Base-by-base conservation (phyloP, 176 grass and related monocot species). In the Hordeum vulgare region DNA sequence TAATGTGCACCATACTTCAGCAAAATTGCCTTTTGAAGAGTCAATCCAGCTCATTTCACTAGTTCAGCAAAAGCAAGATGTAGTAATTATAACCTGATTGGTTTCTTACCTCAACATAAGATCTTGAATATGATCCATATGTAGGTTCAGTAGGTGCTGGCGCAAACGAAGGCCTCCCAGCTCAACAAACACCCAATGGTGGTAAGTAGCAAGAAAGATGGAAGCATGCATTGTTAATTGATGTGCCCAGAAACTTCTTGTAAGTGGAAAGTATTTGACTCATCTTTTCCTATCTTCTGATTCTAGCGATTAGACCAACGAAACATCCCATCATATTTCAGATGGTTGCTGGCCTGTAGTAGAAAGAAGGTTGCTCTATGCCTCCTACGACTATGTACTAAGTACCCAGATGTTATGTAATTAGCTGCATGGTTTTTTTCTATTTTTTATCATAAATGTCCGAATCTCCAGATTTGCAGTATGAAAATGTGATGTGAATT, bases 361-460 rank as follows among this genome's bases (percentile, higher is more conserved):
- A 93, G 96, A 91, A 98, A 98, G 86, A 98, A 98, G 84, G 93
- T 90, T 18, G 93, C 90, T 61, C 79, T 95, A 56, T 95, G 93
- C 80, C 96, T 98, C 86, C 83, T 98, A 57, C 89, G 96, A 42
- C 96, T 98, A 65, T 98, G 95, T 87, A 91, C 90, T 86, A 98
- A 95, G 89, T 95, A 98, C 75, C 89, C 93, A 71, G 96, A 98
- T 85, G 96, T 98, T 83, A 11, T 21, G 11, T 56, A 75, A 40
- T 66, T 33, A 60, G 34, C 37, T 23, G 11, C 34, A 28, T 13
- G 7, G 24, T 67, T 17, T 21, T 68, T 81, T 26, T 68, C 25
- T 3, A 10, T 8, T 39, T 33, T 6, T 36, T 59, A 58, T 4
- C 31, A 6, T 72, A 36, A 72, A 72, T 65, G 34, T 61, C 27